phyloP scores from a whole-genome alignment of 2,329 filamentous ascomycete genomes.

The Venturia aucupariae region DNA sequence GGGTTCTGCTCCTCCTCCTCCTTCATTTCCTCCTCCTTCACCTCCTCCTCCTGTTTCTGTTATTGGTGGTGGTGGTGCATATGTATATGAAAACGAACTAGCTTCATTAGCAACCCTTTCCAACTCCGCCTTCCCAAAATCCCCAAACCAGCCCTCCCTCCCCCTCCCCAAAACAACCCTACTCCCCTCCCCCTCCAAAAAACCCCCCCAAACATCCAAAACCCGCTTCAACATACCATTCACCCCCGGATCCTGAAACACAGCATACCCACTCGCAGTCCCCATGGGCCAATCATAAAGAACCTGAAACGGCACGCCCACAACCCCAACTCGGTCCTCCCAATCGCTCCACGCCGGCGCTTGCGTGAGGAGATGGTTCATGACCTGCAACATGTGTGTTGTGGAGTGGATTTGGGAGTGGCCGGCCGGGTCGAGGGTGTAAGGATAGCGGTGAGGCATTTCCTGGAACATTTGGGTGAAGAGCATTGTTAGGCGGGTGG shows the following conservation, averaged over 20 bases:
- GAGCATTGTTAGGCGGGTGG: constrained; percentile 56
- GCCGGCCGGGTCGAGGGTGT: constrained; percentile 53
- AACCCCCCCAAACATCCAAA: constrained; percentile 40
- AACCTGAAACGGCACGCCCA: constrained; percentile 49
- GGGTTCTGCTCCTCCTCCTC: no score
- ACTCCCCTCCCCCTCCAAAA: no score
- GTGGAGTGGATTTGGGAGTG: constrained; percentile 23
- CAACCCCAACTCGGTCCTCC: constrained; percentile 32
- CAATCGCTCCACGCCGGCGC: constrained; percentile 35
- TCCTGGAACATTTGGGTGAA: constrained; percentile 60
- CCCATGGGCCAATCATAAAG: constrained; percentile 52
- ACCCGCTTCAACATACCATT: constrained; percentile 45
- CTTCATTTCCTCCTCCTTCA: no score
- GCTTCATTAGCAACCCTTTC: constrained; percentile 13
- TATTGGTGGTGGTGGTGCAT: no score
- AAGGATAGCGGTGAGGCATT: constrained; percentile 51
- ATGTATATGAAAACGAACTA: no score
- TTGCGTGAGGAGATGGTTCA: constrained; percentile 46
- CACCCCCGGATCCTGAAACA: constrained; percentile 44
- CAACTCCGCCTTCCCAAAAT: constrained; percentile 12
- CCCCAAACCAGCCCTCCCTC: constrained; percentile 37
- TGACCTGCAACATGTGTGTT: constrained; percentile 47
- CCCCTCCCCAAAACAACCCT: no score
- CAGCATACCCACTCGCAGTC: constrained; percentile 43
- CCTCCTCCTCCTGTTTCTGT: no score